Percentiles rank a stretch among this genome's conserved stretches.
Conservation (phyloP, 2,329 filamentous ascomycete species). For the Cryphonectria parasitica region DNA sequence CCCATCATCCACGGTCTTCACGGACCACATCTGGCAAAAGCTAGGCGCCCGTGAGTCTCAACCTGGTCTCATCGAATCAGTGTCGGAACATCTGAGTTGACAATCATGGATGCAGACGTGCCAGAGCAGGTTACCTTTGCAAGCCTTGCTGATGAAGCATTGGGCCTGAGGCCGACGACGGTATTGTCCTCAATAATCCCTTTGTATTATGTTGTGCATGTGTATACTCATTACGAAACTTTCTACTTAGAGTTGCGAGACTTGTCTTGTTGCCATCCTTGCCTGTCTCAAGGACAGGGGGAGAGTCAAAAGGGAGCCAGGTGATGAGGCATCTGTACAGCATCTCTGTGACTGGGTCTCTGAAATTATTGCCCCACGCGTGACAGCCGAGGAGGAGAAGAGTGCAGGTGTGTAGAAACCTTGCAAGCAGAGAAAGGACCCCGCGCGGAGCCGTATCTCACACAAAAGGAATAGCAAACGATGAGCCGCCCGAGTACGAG, state of each 20-base stretch:
- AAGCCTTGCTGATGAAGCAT: conserved; percentile 9
- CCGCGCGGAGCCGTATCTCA: not conserved
- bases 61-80: not conserved
- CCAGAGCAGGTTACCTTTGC: conserved; percentile 17
- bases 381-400: not conserved
- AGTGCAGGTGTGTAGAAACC: conserved; percentile 10
- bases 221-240: conserved; percentile 9
- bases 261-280: conserved; percentile 20
- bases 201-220: not conserved
- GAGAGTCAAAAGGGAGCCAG: conserved; percentile 9
- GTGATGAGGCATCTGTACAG: conserved; percentile 11
- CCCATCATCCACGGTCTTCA: not conserved
- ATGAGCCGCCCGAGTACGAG: conserved; percentile 21
- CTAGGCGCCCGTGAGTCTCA: conserved; percentile 19
- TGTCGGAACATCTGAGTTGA: conserved; percentile 18
- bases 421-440: not conserved
- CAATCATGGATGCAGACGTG: conserved; percentile 7
- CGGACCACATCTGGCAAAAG: conserved; percentile 18
- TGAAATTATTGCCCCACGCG: conserved; percentile 16
- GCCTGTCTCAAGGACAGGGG: conserved; percentile 19
- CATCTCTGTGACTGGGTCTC: conserved; percentile 16
- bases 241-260: conserved; percentile 3
- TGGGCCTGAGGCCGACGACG: conserved; percentile 11
- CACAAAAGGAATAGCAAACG: conserved; percentile 13
- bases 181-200: conserved; percentile 2